A percentile compares a stretch with the other conserved stretches of the same genome.
Evolutionary conservation across 805 yeast genomes (phyloP).

Genomic region (Myxozyma neotropica): DNA sequence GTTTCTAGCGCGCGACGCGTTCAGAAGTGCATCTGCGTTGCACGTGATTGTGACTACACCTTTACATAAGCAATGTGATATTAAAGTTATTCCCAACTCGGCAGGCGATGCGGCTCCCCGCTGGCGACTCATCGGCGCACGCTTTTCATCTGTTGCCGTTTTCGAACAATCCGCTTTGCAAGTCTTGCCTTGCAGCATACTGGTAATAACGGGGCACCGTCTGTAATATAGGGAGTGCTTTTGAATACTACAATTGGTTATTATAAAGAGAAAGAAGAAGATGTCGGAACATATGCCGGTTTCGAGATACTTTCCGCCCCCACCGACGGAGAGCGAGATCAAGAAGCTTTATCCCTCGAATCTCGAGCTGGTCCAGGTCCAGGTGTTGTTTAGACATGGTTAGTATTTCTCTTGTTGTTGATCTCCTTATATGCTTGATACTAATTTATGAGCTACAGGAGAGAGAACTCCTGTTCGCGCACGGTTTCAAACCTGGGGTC

Average conservation of each 20-base stretch:
- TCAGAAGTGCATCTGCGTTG: too few species aligned
- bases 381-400: slow-evolving; percentile 32
- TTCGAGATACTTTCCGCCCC: slow-evolving; percentile 20
- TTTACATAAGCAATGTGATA: background rate
- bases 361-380: slow-evolving; percentile 30
- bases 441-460: slow-evolving; percentile 1
- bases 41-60: background rate
- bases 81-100: too few species aligned
- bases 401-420: background rate
- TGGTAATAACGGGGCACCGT: too few species aligned
- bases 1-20: too few species aligned
- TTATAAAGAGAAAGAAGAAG: background rate
- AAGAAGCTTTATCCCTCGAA: slow-evolving; percentile 26
- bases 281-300: slow-evolving; percentile 17
- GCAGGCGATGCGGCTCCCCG: background rate
- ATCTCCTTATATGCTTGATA: background rate
- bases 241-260: background rate
- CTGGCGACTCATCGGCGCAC: background rate
- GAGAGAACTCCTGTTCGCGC: slow-evolving; percentile 35
- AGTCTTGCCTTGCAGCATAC: too few species aligned
- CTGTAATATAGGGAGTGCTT: too few species aligned
- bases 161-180: too few species aligned
- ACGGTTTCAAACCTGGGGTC: slow-evolving; percentile 33
- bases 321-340: slow-evolving; percentile 25
- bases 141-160: background rate